phyloP scores from a whole-genome alignment of 1,284 basidiomycete species.

The Papiliotrema laurentii region DNA sequence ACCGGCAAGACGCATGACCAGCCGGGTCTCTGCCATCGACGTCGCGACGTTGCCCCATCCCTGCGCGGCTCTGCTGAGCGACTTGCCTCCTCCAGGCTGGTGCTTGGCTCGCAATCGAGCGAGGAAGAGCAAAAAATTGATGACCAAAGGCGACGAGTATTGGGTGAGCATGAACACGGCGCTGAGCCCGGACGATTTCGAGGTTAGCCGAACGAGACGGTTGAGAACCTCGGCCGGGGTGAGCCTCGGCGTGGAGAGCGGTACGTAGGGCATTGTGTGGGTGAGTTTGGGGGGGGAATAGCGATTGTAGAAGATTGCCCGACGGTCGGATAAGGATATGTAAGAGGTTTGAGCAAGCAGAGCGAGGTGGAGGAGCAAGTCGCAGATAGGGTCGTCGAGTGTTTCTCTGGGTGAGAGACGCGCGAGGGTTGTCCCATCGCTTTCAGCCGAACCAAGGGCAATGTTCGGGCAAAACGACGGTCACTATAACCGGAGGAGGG shows the following conservation, averaged over 20 bases:
- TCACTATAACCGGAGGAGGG: too few relatives aligned
- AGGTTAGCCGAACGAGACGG: slow-evolving; percentile 28
- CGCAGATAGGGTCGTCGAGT: too few relatives aligned
- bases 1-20: slow-evolving; percentile 45
- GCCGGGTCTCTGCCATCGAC: slow-evolving; percentile 39
- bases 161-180: slow-evolving; percentile 42
- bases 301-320: too few relatives aligned
- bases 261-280: not conserved
- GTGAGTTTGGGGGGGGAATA: too few relatives aligned
- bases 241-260: not conserved
- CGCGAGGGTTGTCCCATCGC: too few relatives aligned
- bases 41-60: slow-evolving; percentile 31
- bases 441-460: too few relatives aligned
- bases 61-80: slow-evolving; percentile 25
- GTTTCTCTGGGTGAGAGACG: too few relatives aligned
- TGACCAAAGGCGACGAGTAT: slow-evolving; percentile 39
- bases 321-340: too few relatives aligned
- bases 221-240: slow-evolving; percentile 13
- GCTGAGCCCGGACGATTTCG: slow-evolving; percentile 40
- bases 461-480: too few relatives aligned
- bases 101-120: slow-evolving; percentile 19
- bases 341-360: too few relatives aligned
- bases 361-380: too few relatives aligned
- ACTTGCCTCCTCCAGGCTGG: slow-evolving; percentile 10
- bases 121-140: slow-evolving; percentile 34